Conservation (phyloP, 148 eudicot species). For the Rhododendron griersonianum region DNA sequence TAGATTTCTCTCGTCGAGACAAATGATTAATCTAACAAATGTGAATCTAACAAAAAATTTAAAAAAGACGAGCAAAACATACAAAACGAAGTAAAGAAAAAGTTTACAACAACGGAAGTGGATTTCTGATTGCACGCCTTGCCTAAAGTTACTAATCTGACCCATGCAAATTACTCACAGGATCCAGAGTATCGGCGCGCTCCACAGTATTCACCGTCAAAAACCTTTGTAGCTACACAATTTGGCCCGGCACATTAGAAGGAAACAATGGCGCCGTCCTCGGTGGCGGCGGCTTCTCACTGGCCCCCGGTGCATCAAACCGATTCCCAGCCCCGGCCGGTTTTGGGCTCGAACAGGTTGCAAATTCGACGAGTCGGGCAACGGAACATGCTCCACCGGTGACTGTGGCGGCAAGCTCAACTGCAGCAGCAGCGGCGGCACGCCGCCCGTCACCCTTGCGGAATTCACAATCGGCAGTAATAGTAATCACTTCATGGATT, state of each 20-base stretch:
- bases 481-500: constrained; percentile 33
- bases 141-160: no score
- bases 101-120: no score
- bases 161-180: constrained; percentile 4
- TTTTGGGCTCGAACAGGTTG: constrained; percentile 57
- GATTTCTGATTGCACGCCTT: no score
- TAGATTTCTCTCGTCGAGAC: no score
- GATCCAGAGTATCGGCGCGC: constrained; percentile 24
- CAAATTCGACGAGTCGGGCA: not conserved
- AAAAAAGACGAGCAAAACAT: no score
- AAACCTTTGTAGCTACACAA: constrained; percentile 55
- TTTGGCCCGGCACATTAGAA: constrained; percentile 75
- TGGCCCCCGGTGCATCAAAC: constrained; percentile 44
- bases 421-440: constrained; percentile 53
- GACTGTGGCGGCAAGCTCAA: constrained; percentile 43
- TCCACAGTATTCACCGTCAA: constrained; percentile 45
- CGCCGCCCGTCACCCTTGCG: constrained; percentile 58
- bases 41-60: not conserved
- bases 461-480: constrained; percentile 58
- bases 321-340: constrained; percentile 50
- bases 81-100: no score
- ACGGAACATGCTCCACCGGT: constrained; percentile 38
- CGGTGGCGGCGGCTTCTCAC: constrained; percentile 41
- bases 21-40: no score
- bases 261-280: constrained; percentile 38